A percentile compares a stretch with the other conserved stretches of the same genome.
Conservation (phyloP, 2,329 filamentous ascomycete species). For the Fusarium nelsonii region DNA sequence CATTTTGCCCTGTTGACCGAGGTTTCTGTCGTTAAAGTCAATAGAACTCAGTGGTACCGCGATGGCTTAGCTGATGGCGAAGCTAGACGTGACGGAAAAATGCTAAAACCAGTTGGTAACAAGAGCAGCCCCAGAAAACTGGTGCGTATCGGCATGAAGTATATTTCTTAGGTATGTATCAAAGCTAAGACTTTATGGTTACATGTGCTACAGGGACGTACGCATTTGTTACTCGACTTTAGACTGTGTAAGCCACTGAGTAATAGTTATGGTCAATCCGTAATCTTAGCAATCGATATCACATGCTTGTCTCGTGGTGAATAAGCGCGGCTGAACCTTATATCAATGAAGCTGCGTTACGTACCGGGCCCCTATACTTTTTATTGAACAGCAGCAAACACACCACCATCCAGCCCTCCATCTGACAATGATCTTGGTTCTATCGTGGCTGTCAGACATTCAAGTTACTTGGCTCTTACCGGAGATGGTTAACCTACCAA, state of each 20-base stretch:
- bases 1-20: neutral
- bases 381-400: slow-evolving; percentile 1
- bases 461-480: too few species aligned
- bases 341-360: neutral
- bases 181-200: neutral
- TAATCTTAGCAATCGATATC: neutral
- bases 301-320: neutral
- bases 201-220: neutral
- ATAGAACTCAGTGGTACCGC: neutral
- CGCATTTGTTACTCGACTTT: neutral
- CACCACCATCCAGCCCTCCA: slow-evolving; percentile 1
- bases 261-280: neutral
- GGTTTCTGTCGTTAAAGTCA: neutral
- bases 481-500: slow-evolving; percentile 7
- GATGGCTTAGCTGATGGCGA: neutral
- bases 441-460: neutral
- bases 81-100: neutral
- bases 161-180: neutral
- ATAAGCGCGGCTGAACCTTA: neutral
- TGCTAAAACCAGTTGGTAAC: neutral
- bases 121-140: neutral
- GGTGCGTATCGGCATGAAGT: neutral
- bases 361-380: neutral
- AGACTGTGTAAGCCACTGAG: neutral
- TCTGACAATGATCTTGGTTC: neutral